Base-by-base conservation (phyloP, 2,329 filamentous ascomycete species). In the Sclerotinia spermophila region DNA sequence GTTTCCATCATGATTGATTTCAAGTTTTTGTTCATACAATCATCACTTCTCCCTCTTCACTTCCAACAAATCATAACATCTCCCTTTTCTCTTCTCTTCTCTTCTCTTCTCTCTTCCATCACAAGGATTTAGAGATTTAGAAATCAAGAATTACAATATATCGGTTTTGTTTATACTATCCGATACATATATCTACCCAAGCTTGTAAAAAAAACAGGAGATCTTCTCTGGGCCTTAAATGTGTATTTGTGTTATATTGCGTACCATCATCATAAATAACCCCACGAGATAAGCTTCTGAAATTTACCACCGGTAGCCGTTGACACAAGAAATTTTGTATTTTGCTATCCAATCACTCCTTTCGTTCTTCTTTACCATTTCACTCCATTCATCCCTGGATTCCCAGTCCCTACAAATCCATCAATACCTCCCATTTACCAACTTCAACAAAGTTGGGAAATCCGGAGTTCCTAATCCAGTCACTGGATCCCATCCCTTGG, bases 381-480 rank as follows among this genome's bases (percentile, higher is more conserved):
- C 27, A 48, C 24, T 21, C 44, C 10, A 53, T 24, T 4, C 11
- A 53, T 58, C 33, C 11, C 3, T 1, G 19, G 38, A 7, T 3
- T 2, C 15, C 21, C n/a, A n/a, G n/a, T n/a, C n/a, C n/a, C n/a
- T n/a, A n/a, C n/a, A n/a, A n/a, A n/a, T n/a, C n/a, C n/a, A n/a
- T 58, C 13, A 44, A 10, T 30, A 51, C 38, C 33, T 30, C 19
- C 38, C n/a, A 24, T 56, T 55, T 38, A 69, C 67, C 51, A 75
- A 48, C n/a, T 61, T 58, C 77, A 81, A 69, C 72, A 84, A 73
- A 59, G 77, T 77, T 38, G 80, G 76, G 71, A 84, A 86, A 60
- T 81, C 75, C 0, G 84, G 84, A 3, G 84, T 83, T 19, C 84
- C 84, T 19, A 82, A 78, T 1, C 84, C 84, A 0, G 83, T 84